Base-by-base conservation (phyloP, 2,329 filamentous ascomycete genomes). In the Curvularia sp. region DNA sequence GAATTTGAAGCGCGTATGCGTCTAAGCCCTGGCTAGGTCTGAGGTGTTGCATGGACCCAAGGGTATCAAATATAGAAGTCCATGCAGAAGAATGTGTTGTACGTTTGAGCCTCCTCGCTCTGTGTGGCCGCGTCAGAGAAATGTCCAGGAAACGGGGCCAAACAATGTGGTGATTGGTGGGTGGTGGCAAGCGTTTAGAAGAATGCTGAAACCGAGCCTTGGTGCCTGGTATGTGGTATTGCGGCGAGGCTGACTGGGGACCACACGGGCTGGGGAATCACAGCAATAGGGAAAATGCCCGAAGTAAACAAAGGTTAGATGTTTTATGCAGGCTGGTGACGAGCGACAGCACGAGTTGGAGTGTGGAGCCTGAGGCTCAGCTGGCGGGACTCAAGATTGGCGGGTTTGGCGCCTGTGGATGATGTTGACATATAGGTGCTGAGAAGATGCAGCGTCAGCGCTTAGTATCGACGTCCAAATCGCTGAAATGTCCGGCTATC, bases 1-100 rank as follows among this genome's bases (percentile, higher is more conserved):
- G 47, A 59, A 48, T 57, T 47, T 68, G 65, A 68, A 66, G 68
- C 71, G 66, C 58, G 60, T 64, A 64, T 57, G 67, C 66, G 69
- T 67, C 60, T 71, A 69, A 61, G 63, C 64, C 60, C 58, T 61
- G 53, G 63, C 51, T 57, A 44, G 33, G 38, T 62, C 43, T 60
- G 63, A 58, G 33, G 55, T 61, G 63, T 66, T 39, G 63, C 60
- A 62, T 64, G 51, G 53, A 58, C 55, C 57, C 43, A 54, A 61
- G 54, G 55, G 50, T 62, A 63, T 72, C 68, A 72, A 70, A 71
- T 71, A 72, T 73, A 75, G 69, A 65, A 57, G 53, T 61, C 50
- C 68, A 74, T 74, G 60, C 58, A 59, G 58, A 60, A 57, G 12
- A 57, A 48, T 55, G 48, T 61, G 67, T 65, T 65, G 60, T 64